Percentiles rank a stretch among this genome's conserved stretches.
Conservation (phyloP, 2,329 filamentous ascomycete genomes). For the Lasiodiplodia theobromae region DNA sequence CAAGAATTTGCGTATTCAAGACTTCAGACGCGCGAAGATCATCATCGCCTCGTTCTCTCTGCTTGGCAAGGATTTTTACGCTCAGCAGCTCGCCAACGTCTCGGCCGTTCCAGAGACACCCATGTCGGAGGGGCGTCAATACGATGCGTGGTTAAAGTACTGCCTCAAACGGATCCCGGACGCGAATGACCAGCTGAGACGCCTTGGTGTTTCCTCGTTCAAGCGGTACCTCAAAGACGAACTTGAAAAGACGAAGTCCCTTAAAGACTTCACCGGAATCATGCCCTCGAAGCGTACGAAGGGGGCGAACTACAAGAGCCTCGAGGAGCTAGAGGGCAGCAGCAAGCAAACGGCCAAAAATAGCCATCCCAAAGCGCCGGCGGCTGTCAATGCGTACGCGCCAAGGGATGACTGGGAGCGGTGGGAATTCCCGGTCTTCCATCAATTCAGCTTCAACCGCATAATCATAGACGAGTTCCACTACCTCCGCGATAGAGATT, state of each 20-base stretch:
- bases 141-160: constrained; percentile 61
- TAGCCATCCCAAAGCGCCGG: background rate
- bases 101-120: constrained; percentile 53
- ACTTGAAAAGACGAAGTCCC: constrained; percentile 39
- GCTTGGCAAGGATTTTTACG: constrained; percentile 57
- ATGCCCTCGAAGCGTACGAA: constrained; percentile 49
- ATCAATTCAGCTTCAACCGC: constrained; percentile 67
- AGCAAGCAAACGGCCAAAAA: background rate
- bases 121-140: constrained; percentile 55
- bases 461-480: constrained; percentile 71
- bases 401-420: constrained; percentile 37
- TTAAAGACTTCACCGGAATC: constrained; percentile 45
- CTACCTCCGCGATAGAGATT: constrained; percentile 54
- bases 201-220: constrained; percentile 42
- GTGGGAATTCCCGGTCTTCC: constrained; percentile 53
- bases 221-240: constrained; percentile 34
- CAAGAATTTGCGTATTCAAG: constrained; percentile 48
- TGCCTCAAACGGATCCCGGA: constrained; percentile 51
- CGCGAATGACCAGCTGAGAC: constrained; percentile 49
- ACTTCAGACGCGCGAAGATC: constrained; percentile 60
- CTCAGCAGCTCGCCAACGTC: constrained; percentile 58
- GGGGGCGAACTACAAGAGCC: constrained; percentile 27
- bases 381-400: background rate
- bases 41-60: constrained; percentile 63
- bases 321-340: background rate